phyloP scores from a whole-genome alignment of 371 early-diverging fungal genomes.

The Ordospora pajunii region DNA sequence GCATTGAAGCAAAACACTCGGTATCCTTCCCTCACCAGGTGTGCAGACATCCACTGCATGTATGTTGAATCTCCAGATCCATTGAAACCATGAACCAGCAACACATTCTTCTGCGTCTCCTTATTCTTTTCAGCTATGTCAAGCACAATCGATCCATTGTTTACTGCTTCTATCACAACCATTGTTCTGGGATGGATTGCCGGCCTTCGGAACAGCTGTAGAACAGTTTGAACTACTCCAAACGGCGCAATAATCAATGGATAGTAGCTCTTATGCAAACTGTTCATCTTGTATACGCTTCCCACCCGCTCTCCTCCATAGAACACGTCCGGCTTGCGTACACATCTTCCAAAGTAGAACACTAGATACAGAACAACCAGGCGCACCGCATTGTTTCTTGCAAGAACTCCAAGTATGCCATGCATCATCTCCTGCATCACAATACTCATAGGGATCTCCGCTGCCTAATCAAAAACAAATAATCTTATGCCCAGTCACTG shows the following conservation, averaged over 20 bases:
- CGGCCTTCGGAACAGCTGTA: conserved; percentile 29
- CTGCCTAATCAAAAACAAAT: too few relatives aligned
- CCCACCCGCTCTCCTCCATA: not conserved
- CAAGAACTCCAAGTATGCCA: not conserved
- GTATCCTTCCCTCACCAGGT: conserved; percentile 39
- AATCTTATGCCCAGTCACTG: too few relatives aligned
- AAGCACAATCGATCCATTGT: conserved; percentile 44
- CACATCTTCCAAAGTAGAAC: conserved; percentile 2
- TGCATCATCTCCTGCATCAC: not conserved
- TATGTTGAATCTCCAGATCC: conserved; percentile 50
- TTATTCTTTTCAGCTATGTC: conserved; percentile 33
- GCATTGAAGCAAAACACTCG: conserved; percentile 55
- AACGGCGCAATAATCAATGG: conserved; percentile 42
- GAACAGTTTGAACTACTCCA: conserved; percentile 42
- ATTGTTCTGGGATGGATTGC: not conserved
- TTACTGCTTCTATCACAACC: conserved; percentile 21
- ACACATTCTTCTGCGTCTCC: conserved; percentile 40
- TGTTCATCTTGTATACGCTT: conserved; percentile 37
- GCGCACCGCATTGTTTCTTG: not conserved
- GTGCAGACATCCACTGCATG: conserved; percentile 41
- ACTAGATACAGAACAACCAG: conserved; percentile 1
- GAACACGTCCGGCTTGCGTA: not conserved
- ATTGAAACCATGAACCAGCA: conserved; percentile 58
- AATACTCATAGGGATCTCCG: not conserved
- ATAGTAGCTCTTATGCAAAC: conserved; percentile 41